Percentiles rank a stretch among this genome's conserved stretches.
These are phyloP conservation scores for Euphorbia tirucalli DNA, from an alignment of 345 rosid genomes.

Conservation along the genomic window DNA sequence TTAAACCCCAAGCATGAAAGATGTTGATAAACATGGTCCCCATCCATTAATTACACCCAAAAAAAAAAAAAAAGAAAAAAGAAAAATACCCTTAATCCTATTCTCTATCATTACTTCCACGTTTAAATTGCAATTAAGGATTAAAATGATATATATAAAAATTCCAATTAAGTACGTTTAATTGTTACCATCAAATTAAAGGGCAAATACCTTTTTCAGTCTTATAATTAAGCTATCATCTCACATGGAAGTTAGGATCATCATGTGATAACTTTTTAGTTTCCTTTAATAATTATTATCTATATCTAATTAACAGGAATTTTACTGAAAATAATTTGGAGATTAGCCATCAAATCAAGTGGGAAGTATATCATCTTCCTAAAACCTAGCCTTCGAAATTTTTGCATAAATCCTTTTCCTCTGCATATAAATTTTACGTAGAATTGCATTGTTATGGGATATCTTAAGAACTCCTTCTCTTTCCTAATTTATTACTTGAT, in stretches of 20 bases:
- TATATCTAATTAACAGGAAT: background rate
- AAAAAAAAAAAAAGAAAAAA: too few species aligned
- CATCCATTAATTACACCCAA: too few species aligned
- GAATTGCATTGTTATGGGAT: background rate
- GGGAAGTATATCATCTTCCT: slow-evolving; percentile 1
- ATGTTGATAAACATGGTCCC: background rate
- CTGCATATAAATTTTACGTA: background rate
- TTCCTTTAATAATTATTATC: background rate
- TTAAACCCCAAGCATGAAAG: background rate
- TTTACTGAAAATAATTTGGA: background rate
- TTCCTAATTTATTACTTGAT: too few species aligned
- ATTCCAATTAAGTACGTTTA: slow-evolving; percentile 4
- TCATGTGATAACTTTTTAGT: slow-evolving; percentile 9
- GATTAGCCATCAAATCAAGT: slow-evolving; percentile 21
- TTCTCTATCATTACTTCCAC: slow-evolving; percentile 21
- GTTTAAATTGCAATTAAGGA: background rate
- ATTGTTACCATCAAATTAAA: background rate
- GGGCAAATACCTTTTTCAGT: slow-evolving; percentile 10
- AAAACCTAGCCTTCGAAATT: background rate
- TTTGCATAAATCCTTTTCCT: background rate
- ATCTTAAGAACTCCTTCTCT: background rate
- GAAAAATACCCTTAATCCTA: slow-evolving; percentile 31
- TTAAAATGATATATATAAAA: background rate
- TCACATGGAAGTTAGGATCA: slow-evolving; percentile 15
- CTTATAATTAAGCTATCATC: slow-evolving; percentile 31